Conservation (phyloP, 1,139 yeast species). For the Geotrichum phurueaensis region DNA sequence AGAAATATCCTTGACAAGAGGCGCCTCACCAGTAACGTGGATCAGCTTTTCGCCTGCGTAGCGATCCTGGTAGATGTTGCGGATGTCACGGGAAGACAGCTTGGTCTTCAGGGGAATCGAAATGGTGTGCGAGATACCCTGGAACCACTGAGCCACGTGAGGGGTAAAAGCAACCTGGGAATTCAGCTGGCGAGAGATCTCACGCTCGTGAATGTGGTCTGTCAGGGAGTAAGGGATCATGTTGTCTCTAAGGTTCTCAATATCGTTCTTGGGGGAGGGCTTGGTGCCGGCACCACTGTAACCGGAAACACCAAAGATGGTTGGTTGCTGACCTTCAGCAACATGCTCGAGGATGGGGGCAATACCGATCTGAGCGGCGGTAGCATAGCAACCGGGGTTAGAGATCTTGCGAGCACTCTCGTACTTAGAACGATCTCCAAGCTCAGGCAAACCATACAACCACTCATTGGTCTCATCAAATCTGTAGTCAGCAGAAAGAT, state of each 20-base stretch:
- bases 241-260: constrained; percentile 65
- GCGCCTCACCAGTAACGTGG: constrained; percentile 82
- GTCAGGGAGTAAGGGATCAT: constrained; percentile 93
- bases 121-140: constrained; percentile 90
- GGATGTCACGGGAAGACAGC: constrained; percentile 72
- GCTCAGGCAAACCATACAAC: constrained; percentile 86
- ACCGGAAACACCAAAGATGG: constrained; percentile 92
- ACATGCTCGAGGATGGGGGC: constrained; percentile 65
- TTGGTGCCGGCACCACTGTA: constrained; percentile 99
- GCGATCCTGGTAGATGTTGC: constrained; percentile 80
- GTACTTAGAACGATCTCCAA: constrained; percentile 56
- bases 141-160: constrained; percentile 99
- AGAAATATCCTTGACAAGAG: constrained; percentile 81
- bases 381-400: constrained; percentile 98
- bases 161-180: constrained; percentile 83
- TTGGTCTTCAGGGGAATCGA: constrained; percentile 77
- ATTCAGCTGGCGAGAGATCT: constrained; percentile 76
- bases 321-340: constrained; percentile 56
- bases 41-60: constrained; percentile 84
- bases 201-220: constrained; percentile 93
- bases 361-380: constrained; percentile 92
- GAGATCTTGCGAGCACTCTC: constrained; percentile 77
- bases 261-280: constrained; percentile 93
- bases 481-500: constrained; percentile 91
- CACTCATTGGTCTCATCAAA: constrained; percentile 84